phyloP scores from a whole-genome alignment of 345 rosid species.

The Psidium friedrichsthalianum region DNA sequence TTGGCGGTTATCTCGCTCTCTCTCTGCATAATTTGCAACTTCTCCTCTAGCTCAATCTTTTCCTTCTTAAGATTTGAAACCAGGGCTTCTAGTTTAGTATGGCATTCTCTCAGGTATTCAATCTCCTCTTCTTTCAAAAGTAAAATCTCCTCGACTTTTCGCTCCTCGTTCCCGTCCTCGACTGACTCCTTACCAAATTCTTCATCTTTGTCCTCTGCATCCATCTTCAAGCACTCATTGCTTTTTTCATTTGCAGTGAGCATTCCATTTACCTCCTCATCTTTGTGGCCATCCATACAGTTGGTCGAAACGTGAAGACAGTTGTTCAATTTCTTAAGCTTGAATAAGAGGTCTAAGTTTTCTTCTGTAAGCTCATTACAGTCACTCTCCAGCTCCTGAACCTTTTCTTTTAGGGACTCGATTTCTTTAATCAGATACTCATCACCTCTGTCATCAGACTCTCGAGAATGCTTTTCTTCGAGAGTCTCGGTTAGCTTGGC shows the following conservation, averaged over 20 bases:
- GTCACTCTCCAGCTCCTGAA: constrained; percentile 45
- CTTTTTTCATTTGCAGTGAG: neutral
- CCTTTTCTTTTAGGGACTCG: constrained; percentile 23
- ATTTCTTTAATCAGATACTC: constrained; percentile 20
- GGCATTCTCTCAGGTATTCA: constrained; percentile 7
- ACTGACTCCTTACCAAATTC: constrained; percentile 12
- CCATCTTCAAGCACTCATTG: constrained; percentile 17
- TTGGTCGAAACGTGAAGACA: neutral
- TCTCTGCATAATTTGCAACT: constrained; percentile 10
- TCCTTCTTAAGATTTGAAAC: constrained; percentile 20
- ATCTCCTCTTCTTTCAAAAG: constrained; percentile 30
- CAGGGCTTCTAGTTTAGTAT: constrained; percentile 17
- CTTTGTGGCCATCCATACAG: constrained; percentile 8
- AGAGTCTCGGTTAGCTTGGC: constrained; percentile 14
- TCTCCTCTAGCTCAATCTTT: constrained; percentile 22
- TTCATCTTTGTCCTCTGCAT: constrained; percentile 17
- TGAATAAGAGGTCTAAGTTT: constrained; percentile 36
- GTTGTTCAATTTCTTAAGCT: constrained; percentile 21
- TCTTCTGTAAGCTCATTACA: constrained; percentile 61
- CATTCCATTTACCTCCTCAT: constrained; percentile 11
- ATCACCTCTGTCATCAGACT: constrained; percentile 1
- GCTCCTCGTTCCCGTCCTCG: constrained; percentile 9
- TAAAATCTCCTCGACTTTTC: constrained; percentile 20
- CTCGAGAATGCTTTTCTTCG: constrained; percentile 4
- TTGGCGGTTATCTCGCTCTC: constrained; percentile 27